Evolutionary conservation across 1,284 basidiomycete genomes (phyloP).

Genomic region (Apiotrichum siamense): DNA sequence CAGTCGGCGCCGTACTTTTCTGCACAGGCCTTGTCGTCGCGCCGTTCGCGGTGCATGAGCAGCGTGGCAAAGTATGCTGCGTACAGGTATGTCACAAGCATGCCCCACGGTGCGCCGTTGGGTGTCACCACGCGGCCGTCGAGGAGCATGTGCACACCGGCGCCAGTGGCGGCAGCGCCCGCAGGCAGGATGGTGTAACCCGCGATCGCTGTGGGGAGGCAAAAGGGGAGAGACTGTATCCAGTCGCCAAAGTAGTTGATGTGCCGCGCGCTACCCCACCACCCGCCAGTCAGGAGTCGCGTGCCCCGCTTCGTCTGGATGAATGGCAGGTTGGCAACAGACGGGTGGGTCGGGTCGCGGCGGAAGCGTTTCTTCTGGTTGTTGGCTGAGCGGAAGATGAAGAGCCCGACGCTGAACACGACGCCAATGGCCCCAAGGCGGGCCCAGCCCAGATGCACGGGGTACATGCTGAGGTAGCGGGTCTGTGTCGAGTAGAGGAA

Average conservation of each 20-base stretch:
- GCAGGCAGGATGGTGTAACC: constrained; percentile 1
- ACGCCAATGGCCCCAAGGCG: background rate
- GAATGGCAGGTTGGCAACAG: constrained; percentile 2
- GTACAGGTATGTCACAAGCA: constrained; percentile 9
- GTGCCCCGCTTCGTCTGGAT: constrained; percentile 8
- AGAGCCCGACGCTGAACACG: constrained; percentile 9
- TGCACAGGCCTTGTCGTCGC: constrained; percentile 4
- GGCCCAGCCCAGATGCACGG: constrained; percentile 5
- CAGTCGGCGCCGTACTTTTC: constrained; percentile 10
- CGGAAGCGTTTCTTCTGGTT: constrained; percentile 8
- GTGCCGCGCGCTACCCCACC: constrained; percentile 5
- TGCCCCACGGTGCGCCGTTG: constrained; percentile 5
- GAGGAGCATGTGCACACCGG: background rate
- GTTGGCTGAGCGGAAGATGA: constrained; percentile 9
- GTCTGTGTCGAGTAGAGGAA: constrained; percentile 8
- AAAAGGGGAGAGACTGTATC: constrained; percentile 7
- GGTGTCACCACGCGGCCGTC: constrained; percentile 5
- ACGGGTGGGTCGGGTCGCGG: constrained; percentile 1
- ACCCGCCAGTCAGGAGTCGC: constrained; percentile 5
- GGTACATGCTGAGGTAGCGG: constrained; percentile 7
- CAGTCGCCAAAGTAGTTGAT: constrained; percentile 12
- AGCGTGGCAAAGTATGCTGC: constrained; percentile 6
- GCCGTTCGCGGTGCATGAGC: constrained; percentile 5
- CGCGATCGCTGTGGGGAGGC: constrained; percentile 1
- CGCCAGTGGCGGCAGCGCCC: background rate